Evolutionary conservation across 345 rosid genomes (phyloP).

Genomic region (Arabidopsis thaliana): TAIR10.1 NC_003076.8:26823001-26823500

Average conservation of each 20-base stretch:
- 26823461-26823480: conserved; percentile 51
- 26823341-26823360: conserved; percentile 93
- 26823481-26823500: conserved; percentile 37
- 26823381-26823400: conserved; percentile 94
- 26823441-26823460: conserved; percentile 60
- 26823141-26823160: conserved; percentile 70
- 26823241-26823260: background rate
- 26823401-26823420: conserved; percentile 91
- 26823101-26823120: conserved; percentile 70
- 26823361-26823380: conserved; percentile 95
- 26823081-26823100: conserved; percentile 79
- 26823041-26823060: conserved; percentile 82
- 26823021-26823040: conserved; percentile 93
- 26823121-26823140: conserved; percentile 71
- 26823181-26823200: conserved; percentile 70
- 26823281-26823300: background rate
- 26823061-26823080: conserved; percentile 99
- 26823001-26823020: conserved; percentile 95
- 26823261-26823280: conserved; percentile 10
- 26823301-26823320: conserved; percentile 53
- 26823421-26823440: conserved; percentile 84
- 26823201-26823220: conserved; percentile 91
- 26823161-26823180: conserved; percentile 78
- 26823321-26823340: conserved; percentile 89
- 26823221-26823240: background rate